Evolutionary conservation across 1,284 basidiomycete species (phyloP), one percentile per base, ranked within the genome.

Genomic region (Termitomyces sp.): DNA sequence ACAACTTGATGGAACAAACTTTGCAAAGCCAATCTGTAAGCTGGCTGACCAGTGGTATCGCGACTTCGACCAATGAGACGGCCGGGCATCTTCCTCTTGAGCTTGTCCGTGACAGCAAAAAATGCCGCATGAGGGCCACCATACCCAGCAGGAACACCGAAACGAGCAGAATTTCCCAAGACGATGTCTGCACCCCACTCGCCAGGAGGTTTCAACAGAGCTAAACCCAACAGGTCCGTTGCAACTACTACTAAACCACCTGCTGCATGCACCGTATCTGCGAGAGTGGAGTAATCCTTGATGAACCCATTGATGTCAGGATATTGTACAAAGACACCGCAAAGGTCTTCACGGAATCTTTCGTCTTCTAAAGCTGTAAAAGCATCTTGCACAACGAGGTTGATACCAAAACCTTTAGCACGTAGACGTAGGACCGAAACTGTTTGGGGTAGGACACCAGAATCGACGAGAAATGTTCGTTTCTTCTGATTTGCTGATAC

Each of bases 151-250:
- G 93, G 92, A 28, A 95, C 92, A 68, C 96, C 96, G 66, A 99
- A 99, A 41, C 96, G 86, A 43, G 91, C 95, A 36, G 94, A 92
- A 70, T 96, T 98, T 41, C 96, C 96, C 52, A 96, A 78, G 2
- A 94, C 95, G 61, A 99, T 88, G 70, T 99, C 96, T 34, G 94
- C 95, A 48, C 96, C 96, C 93, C 96, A 98, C 77, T 98, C 96
- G 55, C 96, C 96, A 10, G 96, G 96, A 24, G 96, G 93, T 67
- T 92, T 94, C 64, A 99, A 80, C 81, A 94, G 83, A 7, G 95
- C 94, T 66, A 98, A 77, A 1, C 96, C 93, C 30, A 99, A 79
- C 49, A 99, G 81, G 72, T 99, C 96, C 12, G 93, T 93, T 10
- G 94, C 94, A 61, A 88, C 92, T 21, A 90, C 81, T 50, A 96